These are phyloP conservation scores for Fusarium graminum DNA, from an alignment of 2,329 filamentous ascomycete genomes.

Conservation along the genomic window DNA sequence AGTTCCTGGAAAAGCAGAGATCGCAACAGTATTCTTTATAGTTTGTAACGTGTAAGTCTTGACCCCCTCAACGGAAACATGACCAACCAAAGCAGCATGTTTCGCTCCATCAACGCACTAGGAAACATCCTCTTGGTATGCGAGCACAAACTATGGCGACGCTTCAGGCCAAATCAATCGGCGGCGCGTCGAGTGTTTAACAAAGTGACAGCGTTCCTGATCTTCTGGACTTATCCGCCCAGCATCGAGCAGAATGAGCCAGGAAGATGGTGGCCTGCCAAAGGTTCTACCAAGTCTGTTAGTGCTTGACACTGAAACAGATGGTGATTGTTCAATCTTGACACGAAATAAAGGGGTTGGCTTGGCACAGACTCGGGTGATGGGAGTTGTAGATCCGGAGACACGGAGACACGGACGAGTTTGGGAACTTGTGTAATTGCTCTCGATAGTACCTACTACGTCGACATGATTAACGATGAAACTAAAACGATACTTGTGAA, in stretches of 20 bases:
- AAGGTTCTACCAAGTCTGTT: neutral
- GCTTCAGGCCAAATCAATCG: slow-evolving; percentile 51
- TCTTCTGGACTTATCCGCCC: slow-evolving; percentile 60
- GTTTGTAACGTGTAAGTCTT: slow-evolving; percentile 56
- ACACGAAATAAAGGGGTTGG: slow-evolving; percentile 18
- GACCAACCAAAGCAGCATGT: slow-evolving; percentile 49
- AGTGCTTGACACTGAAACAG: slow-evolving; percentile 2
- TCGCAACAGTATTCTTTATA: slow-evolving; percentile 54
- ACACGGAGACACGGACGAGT: slow-evolving; percentile 36
- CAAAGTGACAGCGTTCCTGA: slow-evolving; percentile 50
- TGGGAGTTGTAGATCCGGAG: slow-evolving; percentile 39
- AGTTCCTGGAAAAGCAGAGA: slow-evolving; percentile 34
- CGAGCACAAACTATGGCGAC: slow-evolving; percentile 57
- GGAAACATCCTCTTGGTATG: slow-evolving; percentile 56
- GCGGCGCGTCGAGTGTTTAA: slow-evolving; percentile 45
- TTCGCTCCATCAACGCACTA: slow-evolving; percentile 56
- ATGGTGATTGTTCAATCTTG: neutral
- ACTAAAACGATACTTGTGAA: no score
- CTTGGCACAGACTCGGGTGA: slow-evolving; percentile 25
- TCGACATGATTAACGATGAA: no score
- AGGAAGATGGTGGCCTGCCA: slow-evolving; percentile 48
- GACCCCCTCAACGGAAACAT: fast-evolving
- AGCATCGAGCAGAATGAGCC: slow-evolving; percentile 57
- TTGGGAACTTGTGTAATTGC: neutral
- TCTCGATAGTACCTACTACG: no score